Percentiles rank a stretch among this genome's conserved stretches.
These are phyloP conservation scores for Neurospora sp. DNA, from an alignment of 2,329 filamentous ascomycete genomes.

Conservation along the genomic window DNA sequence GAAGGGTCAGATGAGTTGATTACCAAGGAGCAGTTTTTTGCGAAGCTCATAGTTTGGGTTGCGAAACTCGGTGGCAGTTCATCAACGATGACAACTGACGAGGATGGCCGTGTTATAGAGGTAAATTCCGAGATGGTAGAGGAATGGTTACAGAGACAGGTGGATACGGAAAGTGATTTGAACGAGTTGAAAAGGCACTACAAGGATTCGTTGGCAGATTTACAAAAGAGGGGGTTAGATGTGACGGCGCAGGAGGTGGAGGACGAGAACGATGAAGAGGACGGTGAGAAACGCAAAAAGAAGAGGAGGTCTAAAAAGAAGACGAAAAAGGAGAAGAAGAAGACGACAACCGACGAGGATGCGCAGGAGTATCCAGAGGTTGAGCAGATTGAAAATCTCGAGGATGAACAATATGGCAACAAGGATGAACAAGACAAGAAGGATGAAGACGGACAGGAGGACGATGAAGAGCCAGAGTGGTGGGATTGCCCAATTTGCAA, in stretches of 20 bases:
- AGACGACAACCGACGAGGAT: not conserved
- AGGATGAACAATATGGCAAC: not conserved
- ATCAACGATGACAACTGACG: not conserved
- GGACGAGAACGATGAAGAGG: not conserved
- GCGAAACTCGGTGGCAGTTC: not conserved
- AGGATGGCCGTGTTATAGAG: not conserved
- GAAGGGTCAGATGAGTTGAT: not conserved
- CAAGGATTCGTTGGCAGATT: not conserved
- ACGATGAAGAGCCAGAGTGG: constrained; percentile 12
- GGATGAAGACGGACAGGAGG: not conserved
- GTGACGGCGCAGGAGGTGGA: not conserved
- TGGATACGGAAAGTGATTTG: not conserved
- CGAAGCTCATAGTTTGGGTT: not conserved
- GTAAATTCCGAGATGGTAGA: not conserved
- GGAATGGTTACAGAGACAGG: not conserved
- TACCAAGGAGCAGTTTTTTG: not conserved
- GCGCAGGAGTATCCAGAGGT: not conserved
- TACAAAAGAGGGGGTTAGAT: not conserved
- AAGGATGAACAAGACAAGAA: not conserved
- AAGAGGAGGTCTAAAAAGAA: not conserved
- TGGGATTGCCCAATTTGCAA: constrained; percentile 88
- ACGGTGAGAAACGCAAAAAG: not conserved
- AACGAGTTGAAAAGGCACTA: not conserved
- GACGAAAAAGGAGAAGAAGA: not conserved
- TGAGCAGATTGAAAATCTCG: not conserved